Evolutionary conservation across 2,329 filamentous ascomycete species (phyloP).

Genomic region (Erysiphe neolycopersici): DNA sequence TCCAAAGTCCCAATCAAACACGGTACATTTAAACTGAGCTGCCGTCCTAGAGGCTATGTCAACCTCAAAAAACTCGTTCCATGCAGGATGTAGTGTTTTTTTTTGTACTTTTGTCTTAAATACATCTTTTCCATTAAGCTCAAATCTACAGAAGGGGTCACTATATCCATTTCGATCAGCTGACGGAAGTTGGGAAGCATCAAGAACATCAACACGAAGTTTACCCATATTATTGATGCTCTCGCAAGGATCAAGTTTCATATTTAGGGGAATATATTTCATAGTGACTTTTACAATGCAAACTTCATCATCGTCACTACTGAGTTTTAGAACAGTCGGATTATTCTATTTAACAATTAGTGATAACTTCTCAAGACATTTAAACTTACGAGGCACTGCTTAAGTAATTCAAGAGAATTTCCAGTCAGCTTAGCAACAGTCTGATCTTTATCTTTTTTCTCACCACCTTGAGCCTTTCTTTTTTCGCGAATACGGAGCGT

Average conservation of each 20-base stretch:
- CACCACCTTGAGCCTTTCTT: constrained; percentile 43
- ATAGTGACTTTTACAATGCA: constrained; percentile 74
- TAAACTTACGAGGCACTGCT: constrained; percentile 50
- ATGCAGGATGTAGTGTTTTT: constrained; percentile 81
- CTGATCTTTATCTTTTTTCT: constrained; percentile 34
- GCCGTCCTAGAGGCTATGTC: constrained; percentile 59
- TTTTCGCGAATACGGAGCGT: constrained; percentile 70
- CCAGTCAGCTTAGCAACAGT: constrained; percentile 62
- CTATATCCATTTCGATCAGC: constrained; percentile 92
- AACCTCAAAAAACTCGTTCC: constrained; percentile 91
- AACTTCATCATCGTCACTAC: constrained; percentile 45
- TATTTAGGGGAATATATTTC: constrained; percentile 83
- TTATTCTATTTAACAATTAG: constrained; percentile 38
- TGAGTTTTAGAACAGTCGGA: constrained; percentile 56
- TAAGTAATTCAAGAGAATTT: constrained; percentile 63
- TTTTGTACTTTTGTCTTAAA: constrained; percentile 93
- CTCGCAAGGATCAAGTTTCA: constrained; percentile 80
- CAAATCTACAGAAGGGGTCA: constrained; percentile 90
- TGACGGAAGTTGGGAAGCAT: constrained; percentile 65
- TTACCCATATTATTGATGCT: constrained; percentile 98
- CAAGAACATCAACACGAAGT: constrained; percentile 75
- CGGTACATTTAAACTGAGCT: constrained; percentile 55
- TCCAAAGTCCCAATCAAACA: constrained; percentile 93
- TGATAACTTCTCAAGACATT: neutral
- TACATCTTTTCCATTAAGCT: constrained; percentile 64